phyloP scores from a whole-genome alignment of 192 early-diverging fungal genomes.

The Coemansia sp. region DNA sequence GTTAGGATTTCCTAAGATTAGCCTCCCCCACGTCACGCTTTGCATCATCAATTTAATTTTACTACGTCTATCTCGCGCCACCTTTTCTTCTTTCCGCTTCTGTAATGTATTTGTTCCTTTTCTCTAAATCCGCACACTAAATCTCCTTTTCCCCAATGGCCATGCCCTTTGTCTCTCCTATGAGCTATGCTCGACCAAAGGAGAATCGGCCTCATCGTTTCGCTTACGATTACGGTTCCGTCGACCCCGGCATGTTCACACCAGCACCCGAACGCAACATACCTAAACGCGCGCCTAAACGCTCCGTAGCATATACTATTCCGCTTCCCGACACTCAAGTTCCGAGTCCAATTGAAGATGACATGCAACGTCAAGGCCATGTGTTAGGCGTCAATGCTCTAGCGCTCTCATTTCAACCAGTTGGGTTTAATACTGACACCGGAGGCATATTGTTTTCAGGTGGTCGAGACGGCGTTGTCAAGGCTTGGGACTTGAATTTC shows the following conservation, averaged over 20 bases:
- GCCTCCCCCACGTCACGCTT: background rate
- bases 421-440: conserved; percentile 4
- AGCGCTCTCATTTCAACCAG: conserved; percentile 55
- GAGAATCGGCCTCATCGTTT: conserved; percentile 54
- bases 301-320: conserved; percentile 50
- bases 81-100: background rate
- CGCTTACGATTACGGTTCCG: conserved; percentile 54
- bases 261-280: conserved; percentile 40
- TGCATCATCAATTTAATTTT: conserved; percentile 4
- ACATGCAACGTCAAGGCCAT: conserved; percentile 59
- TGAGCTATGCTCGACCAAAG: conserved; percentile 44
- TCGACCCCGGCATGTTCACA: conserved; percentile 56
- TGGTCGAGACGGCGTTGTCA: conserved; percentile 86
- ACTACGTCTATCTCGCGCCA: background rate
- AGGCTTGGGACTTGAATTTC: conserved; percentile 75
- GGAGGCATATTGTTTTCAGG: conserved; percentile 84
- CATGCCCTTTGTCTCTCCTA: conserved; percentile 29
- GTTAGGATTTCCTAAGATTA: background rate
- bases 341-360: conserved; percentile 4
- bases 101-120: background rate
- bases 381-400: conserved; percentile 86
- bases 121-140: background rate
- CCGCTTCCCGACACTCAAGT: conserved; percentile 28
- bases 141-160: conserved; percentile 22
- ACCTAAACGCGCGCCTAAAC: conserved; percentile 48